These are phyloP conservation scores for Penium margaritaceum DNA, from an alignment of 139 green algal genomes.

Conservation along the genomic window DNA sequence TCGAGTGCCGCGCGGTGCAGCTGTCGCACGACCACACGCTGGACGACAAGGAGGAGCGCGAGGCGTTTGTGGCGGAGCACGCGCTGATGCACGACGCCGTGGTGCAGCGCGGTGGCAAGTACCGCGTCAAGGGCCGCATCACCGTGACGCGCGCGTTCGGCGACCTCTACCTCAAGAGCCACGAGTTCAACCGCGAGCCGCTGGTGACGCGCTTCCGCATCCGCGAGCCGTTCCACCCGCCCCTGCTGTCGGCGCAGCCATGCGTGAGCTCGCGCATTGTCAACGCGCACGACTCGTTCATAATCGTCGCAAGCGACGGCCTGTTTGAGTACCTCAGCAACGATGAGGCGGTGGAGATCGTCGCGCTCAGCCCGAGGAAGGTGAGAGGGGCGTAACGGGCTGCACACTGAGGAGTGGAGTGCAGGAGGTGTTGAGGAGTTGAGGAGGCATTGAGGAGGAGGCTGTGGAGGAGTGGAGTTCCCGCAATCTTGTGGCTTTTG, in stretches of 20 bases:
- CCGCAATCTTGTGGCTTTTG: too few relatives aligned
- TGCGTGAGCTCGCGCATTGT: slow-evolving; percentile 40
- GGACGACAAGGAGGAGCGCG: neutral
- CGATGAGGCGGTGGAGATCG: slow-evolving; percentile 69
- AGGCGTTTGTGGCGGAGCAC: slow-evolving; percentile 4
- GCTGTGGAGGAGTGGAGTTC: too few relatives aligned
- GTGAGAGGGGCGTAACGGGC: too few relatives aligned
- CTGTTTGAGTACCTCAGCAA: slow-evolving; percentile 87
- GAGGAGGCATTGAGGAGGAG: too few relatives aligned
- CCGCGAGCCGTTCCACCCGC: slow-evolving; percentile 9
- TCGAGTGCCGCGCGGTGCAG: neutral
- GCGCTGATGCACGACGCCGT: neutral
- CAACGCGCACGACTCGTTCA: slow-evolving; percentile 61
- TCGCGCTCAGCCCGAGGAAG: slow-evolving; percentile 1
- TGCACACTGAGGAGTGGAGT: too few relatives aligned
- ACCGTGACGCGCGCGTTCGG: slow-evolving; percentile 15
- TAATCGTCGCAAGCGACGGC: slow-evolving; percentile 80
- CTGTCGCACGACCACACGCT: neutral
- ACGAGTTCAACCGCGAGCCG: slow-evolving; percentile 14
- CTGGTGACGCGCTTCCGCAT: slow-evolving; percentile 16
- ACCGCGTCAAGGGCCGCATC: slow-evolving; percentile 5
- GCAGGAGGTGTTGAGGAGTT: too few relatives aligned
- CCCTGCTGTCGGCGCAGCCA: slow-evolving; percentile 1
- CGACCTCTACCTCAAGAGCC: slow-evolving; percentile 19
- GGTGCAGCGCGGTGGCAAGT: neutral